These are phyloP conservation scores for Neodidymelliopsis sp. DNA, from an alignment of 2,329 filamentous ascomycete genomes.

Conservation along the genomic window DNA sequence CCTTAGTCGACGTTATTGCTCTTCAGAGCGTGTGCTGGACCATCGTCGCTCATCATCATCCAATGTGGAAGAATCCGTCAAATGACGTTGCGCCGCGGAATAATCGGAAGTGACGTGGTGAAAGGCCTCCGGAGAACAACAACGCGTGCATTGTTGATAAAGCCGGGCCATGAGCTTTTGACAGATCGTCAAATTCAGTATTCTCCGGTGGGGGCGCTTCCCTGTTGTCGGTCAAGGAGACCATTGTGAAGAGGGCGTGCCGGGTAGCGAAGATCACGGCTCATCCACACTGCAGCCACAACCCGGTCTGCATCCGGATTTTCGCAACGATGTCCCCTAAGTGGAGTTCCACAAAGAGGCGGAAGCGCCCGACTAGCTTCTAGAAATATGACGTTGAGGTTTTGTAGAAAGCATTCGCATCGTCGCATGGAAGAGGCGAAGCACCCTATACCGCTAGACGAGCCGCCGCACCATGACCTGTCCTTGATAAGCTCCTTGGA, in stretches of 20 bases:
- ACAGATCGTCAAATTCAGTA: neutral
- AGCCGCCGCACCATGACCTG: too few species aligned
- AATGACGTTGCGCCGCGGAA: conserved; percentile 16
- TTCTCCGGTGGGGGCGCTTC: neutral
- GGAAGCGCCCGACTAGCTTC: neutral
- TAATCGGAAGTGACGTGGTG: conserved; percentile 14
- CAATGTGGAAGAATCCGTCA: neutral
- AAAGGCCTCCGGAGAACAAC: neutral
- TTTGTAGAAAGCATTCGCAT: neutral
- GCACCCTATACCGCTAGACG: too few species aligned
- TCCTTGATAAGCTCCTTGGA: too few species aligned
- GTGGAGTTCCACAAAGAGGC: neutral
- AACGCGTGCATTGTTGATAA: neutral
- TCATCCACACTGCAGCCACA: conserved; percentile 1
- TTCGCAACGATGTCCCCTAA: neutral
- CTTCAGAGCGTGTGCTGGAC: neutral
- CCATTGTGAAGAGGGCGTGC: conserved; percentile 1
- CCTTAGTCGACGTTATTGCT: neutral
- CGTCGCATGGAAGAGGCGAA: too few species aligned
- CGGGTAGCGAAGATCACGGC: conserved; percentile 5
- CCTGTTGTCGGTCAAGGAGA: neutral
- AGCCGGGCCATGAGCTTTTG: neutral
- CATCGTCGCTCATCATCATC: neutral
- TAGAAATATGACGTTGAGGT: conserved; percentile 2
- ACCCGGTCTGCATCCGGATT: neutral